Conservation (phyloP, 106 monocot genomes). For the Amphibolis antarctica region DNA sequence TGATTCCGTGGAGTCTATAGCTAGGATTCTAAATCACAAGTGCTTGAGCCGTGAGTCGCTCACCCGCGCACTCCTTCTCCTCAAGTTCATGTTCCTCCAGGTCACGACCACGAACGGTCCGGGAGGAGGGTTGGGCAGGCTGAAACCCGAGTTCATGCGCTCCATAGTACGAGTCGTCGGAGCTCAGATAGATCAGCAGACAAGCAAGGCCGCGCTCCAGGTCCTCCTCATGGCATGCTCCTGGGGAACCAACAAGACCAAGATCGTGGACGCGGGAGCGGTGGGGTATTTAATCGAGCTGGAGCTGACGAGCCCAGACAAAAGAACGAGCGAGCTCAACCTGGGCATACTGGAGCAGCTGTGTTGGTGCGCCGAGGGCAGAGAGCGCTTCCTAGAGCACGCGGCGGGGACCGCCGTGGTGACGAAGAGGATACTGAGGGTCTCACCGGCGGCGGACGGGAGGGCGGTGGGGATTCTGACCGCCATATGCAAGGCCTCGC, state of each 20-base stretch:
- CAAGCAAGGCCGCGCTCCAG: constrained; percentile 29
- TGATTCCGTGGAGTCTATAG: background rate
- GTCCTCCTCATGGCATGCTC: constrained; percentile 20
- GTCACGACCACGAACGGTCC: background rate
- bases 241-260: constrained; percentile 42
- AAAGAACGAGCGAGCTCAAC: constrained; percentile 30
- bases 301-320: constrained; percentile 21
- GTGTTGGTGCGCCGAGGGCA: constrained; percentile 41
- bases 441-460: constrained; percentile 33
- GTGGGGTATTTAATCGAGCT: constrained; percentile 42
- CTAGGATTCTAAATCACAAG: constrained; percentile 15
- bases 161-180: constrained; percentile 19
- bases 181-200: constrained; percentile 25
- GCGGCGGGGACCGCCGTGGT: constrained; percentile 37
- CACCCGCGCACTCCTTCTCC: constrained; percentile 23
- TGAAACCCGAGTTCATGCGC: constrained; percentile 22
- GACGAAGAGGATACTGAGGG: constrained; percentile 29
- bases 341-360: constrained; percentile 24
- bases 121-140: constrained; percentile 5
- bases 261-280: constrained; percentile 40
- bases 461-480: constrained; percentile 32
- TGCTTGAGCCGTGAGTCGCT: constrained; percentile 29
- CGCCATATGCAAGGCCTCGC: constrained; percentile 24
- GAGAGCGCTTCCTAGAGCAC: constrained; percentile 33
- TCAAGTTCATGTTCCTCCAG: constrained; percentile 17